Base-by-base conservation (phyloP, 2,329 filamentous ascomycete species). In the Salinomyces thailandicus region DNA sequence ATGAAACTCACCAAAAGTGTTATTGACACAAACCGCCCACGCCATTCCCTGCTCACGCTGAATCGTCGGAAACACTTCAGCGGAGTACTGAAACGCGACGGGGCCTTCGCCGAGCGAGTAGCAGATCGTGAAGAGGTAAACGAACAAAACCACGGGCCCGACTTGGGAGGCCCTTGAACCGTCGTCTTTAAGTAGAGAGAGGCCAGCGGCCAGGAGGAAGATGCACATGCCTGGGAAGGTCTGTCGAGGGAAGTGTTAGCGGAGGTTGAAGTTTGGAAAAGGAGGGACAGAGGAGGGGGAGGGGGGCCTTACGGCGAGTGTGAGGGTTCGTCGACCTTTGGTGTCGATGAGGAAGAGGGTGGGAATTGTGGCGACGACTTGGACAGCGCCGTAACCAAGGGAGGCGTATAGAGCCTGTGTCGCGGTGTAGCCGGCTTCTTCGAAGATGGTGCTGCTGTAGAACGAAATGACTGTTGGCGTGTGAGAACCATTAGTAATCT, bases 11-110 rank as follows among this genome's bases (percentile, higher is more conserved):
- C 52, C 56, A 20, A 65, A 67, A 15, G 62, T 64, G 54, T 67
- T 66, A 51, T 75, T 75, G 61, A 74, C 74, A 38, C 70, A 68
- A 62, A 72, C 74, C 9, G 68, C 36, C 31, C 68, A 73, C 0
- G 71, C 68, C 55, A 59, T 59, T 3, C 55, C 57, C 18, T 56
- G 51, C 41, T 64, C 62, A 43, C 65, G 61, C 28, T 66, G 56
- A 26, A 64, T 63, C 13, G 66, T 58, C 0, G 64, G 65, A 48
- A 65, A 67, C 0, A 63, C 63, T 37, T 68, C 65, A 11, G 65
- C 64, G 0, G 55, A 48, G 56, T 63, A 48, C 44, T 63, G 64
- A 52, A 63, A 62, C 4, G 61, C 59, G 0, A 62, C 59, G 1
- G 61, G 61, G 4, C 61, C 61, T 51, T 62, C 60, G 14, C 60